Base-by-base conservation (phyloP, 495 filamentous ascomycete genomes). In the Annulohypoxylon bovei region DNA sequence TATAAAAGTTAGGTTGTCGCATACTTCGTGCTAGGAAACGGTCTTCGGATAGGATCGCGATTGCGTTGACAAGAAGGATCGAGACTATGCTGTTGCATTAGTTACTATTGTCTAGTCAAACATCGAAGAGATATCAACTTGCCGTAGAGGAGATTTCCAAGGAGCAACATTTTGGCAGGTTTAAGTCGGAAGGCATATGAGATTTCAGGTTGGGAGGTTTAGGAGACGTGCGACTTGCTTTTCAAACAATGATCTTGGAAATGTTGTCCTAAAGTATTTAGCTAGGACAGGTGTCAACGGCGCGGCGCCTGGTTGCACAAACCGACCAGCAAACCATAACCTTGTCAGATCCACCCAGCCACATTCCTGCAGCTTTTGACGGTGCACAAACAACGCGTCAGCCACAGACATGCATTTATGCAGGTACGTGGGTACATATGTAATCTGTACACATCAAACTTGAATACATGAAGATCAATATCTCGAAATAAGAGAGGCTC, bases 11-110 rank as follows among this genome's bases (percentile, higher is more conserved):
- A 49, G 52, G 53, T 54, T 52, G 50, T 32, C 53, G 82, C 89
- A 72, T 90, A 97, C 93, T 95, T 73, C 96, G 89, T 54, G 96
- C 95, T 54, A 99, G 90, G 79, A 99, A 99, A 30, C 96, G 89
- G 82, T 99, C 95, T 88, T 99, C 95, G 74, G 94, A 97, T 53
- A 98, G 90, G 80, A 99, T 90, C 55, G 94, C 93, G 77, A 98
- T 92, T 40, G 93, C 92, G 82, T 99, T 99, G 76, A 94, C 88
- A 77, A 98, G 86, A 75, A 99, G 91, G 77, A 97, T 75, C 63
- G 87, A 85, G 55, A 93, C 93, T 95, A 75, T 30, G 30, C n/a
- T 40, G 11, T 65, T 6, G 35, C 20, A 44, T 76, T 72, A 68
- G 75, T 35, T 68, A 25, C 22, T 56, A 20, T 25, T 46, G 4